Evolutionary conservation across 768 basidiomycete species (phyloP).

Genomic region (Termitomyces titanicus): DNA sequence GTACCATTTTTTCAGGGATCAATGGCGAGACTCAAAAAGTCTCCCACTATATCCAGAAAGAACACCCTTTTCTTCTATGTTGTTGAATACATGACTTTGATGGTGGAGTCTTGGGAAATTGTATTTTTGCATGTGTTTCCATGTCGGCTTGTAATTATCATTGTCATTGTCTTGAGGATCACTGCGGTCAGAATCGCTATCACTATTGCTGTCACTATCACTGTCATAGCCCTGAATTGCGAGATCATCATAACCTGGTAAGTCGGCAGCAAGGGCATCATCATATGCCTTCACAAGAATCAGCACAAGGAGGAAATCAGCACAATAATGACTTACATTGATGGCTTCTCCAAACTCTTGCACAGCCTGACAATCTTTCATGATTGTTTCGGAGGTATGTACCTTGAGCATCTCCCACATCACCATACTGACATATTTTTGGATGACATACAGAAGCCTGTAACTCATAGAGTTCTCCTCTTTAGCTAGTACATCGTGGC

Average conservation of each 20-base stretch:
- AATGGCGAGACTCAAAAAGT: conserved; percentile 28
- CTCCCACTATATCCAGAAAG: background rate
- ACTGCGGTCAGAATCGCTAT: conserved; percentile 18
- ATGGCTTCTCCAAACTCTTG: background rate
- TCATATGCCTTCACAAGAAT: conserved; percentile 19
- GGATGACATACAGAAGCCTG: background rate
- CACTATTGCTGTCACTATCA: background rate
- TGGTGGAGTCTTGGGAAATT: conserved; percentile 33
- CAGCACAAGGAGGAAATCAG: background rate
- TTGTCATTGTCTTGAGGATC: background rate
- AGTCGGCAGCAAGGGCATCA: conserved; percentile 11
- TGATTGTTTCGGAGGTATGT: background rate
- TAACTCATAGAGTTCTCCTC: background rate
- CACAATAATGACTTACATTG: background rate
- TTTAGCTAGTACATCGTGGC: background rate
- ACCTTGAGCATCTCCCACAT: background rate
- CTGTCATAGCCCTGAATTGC: no score
- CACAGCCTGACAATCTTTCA: background rate
- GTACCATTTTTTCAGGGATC: conserved; percentile 23
- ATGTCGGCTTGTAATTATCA: background rate
- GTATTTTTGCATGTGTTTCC: conserved; percentile 15
- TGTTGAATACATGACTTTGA: conserved; percentile 26
- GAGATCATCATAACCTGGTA: background rate
- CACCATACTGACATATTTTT: conserved; percentile 1
- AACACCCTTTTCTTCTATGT: conserved; percentile 29